A percentile compares a stretch with the other conserved stretches of the same genome.
Conservation (phyloP, 1,284 basidiomycete genomes). For the Microbotryum intermedium region DNA sequence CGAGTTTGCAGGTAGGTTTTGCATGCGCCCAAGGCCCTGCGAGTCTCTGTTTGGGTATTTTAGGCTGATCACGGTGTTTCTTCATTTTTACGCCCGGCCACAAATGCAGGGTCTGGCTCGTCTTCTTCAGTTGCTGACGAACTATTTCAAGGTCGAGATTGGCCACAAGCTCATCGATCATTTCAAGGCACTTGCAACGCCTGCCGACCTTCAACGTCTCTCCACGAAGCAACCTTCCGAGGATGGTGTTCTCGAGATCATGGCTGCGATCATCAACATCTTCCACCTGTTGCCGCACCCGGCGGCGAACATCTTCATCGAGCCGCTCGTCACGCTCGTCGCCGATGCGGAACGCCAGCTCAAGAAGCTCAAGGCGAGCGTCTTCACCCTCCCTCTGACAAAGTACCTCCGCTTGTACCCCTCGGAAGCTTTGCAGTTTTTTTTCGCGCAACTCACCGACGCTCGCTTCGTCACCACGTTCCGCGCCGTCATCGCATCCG, state of each 20-base stretch:
- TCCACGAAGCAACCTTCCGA: constrained; percentile 68
- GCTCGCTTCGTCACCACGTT: constrained; percentile 29
- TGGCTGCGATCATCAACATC: constrained; percentile 89
- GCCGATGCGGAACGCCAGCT: constrained; percentile 90
- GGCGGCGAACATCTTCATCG: constrained; percentile 85
- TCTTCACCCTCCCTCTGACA: constrained; percentile 88
- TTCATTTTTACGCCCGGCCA: no score
- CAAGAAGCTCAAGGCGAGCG: constrained; percentile 79
- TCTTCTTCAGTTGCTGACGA: constrained; percentile 88
- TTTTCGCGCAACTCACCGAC: constrained; percentile 61
- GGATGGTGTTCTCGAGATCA: constrained; percentile 83
- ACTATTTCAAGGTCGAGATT: constrained; percentile 99
- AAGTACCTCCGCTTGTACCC: constrained; percentile 89
- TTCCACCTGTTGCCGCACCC: constrained; percentile 84
- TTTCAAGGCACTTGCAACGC: constrained; percentile 78
- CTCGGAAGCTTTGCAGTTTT: constrained; percentile 70
- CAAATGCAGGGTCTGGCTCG: constrained; percentile 71
- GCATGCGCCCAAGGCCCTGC: background rate
- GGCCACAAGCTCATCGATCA: constrained; percentile 95
- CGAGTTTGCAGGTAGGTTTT: constrained; percentile 55
- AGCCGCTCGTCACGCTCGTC: constrained; percentile 73
- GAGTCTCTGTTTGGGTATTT: background rate
- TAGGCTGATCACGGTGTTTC: no score
- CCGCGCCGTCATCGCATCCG: constrained; percentile 63
- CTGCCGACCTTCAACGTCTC: constrained; percentile 65